These are phyloP conservation scores for Chaetomidium leptoderma DNA, from an alignment of 495 filamentous ascomycete species.

Conservation along the genomic window DNA sequence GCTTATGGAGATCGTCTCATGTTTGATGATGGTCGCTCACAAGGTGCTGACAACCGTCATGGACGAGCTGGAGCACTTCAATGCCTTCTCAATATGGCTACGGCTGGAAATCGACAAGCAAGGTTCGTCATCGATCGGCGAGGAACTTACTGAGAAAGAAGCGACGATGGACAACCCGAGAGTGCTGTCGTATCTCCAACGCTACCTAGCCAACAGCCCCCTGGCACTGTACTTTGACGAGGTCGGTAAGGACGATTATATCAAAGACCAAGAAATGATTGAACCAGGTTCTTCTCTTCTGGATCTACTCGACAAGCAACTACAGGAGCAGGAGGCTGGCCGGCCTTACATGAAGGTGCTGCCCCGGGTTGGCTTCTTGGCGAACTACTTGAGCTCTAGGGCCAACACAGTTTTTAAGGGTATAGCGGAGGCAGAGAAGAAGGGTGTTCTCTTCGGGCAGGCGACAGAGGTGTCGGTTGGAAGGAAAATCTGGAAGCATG, in stretches of 20 bases:
- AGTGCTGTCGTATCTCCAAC: conserved; percentile 51
- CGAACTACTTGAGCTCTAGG: conserved; percentile 39
- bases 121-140: conserved; percentile 39
- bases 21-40: conserved; percentile 69
- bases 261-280: conserved; percentile 31
- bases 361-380: conserved; percentile 43
- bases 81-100: conserved; percentile 79
- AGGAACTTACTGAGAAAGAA: conserved; percentile 54
- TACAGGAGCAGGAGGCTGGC: conserved; percentile 41
- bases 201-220: conserved; percentile 45
- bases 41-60: conserved; percentile 66
- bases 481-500: conserved; percentile 36
- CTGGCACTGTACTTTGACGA: conserved; percentile 41
- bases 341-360: conserved; percentile 37
- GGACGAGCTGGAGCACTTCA: conserved; percentile 74
- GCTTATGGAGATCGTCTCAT: conserved; percentile 66
- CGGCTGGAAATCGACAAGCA: conserved; percentile 72
- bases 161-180: conserved; percentile 51
- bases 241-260: conserved; percentile 28
- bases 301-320: conserved; percentile 44
- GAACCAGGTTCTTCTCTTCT: conserved; percentile 39
- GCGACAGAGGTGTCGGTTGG: conserved; percentile 36
- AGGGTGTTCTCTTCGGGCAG: conserved; percentile 51
- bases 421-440: conserved; percentile 52
- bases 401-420: conserved; percentile 44